Conservation (phyloP, 306 rosid species). For the Gillenia trifoliata region DNA sequence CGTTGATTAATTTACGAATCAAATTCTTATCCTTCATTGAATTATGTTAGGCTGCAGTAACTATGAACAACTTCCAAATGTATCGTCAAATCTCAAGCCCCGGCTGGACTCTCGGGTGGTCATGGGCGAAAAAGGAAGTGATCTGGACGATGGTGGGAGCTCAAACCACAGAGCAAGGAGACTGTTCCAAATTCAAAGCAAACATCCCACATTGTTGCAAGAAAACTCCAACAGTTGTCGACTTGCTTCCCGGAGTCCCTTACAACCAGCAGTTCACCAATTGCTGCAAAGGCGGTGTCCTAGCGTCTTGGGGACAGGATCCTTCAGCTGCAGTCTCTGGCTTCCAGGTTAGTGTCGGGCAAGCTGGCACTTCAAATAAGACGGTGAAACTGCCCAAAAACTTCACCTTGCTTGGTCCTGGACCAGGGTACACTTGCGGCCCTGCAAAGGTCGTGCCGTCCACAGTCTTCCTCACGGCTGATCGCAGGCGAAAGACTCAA, state of each 20-base stretch:
- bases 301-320: constrained; percentile 73
- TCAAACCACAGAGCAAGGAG: constrained; percentile 79
- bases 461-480: constrained; percentile 48
- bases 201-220: constrained; percentile 67
- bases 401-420: constrained; percentile 68
- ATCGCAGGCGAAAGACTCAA: constrained; percentile 55
- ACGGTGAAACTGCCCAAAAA: constrained; percentile 68
- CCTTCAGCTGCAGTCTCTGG: constrained; percentile 59
- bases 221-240: constrained; percentile 61
- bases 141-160: constrained; percentile 73
- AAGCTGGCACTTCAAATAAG: constrained; percentile 67
- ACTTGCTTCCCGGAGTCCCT: constrained; percentile 76
- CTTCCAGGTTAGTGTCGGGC: constrained; percentile 76
- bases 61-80: constrained; percentile 67
- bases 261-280: constrained; percentile 60
- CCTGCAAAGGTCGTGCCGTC: constrained; percentile 63
- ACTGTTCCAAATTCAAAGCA: constrained; percentile 67
- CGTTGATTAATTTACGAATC: not conserved
- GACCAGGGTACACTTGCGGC: constrained; percentile 77
- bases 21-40: not conserved
- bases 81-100: constrained; percentile 63
- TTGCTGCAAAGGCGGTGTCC: constrained; percentile 74
- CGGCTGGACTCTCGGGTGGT: constrained; percentile 75
- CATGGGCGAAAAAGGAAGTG: constrained; percentile 75
- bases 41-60: constrained; percentile 62